Base-by-base conservation (phyloP, 176 grass and related monocot genomes). In the Typha latifolia region DNA sequence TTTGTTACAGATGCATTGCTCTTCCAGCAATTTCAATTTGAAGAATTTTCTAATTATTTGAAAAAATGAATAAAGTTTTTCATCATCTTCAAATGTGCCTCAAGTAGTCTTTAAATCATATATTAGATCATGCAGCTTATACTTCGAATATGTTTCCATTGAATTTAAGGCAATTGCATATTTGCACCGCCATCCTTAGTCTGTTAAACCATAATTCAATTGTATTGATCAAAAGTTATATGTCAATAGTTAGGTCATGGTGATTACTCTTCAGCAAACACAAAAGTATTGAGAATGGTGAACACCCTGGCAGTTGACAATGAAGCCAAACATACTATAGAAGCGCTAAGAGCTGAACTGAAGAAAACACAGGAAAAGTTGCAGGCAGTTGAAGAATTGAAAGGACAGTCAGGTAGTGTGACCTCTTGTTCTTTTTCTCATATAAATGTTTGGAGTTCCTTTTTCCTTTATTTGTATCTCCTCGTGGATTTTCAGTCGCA, bases 241-340 rank as follows among this genome's bases (percentile, higher is more conserved):
- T 53, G 53, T 76, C 32, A 55, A 84, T 74, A 97, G 93, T 71
- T 97, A 64, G 85, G 93, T 61, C 93, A 97, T 82, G 93, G 88
- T 66, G 93, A 97, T 86, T 97, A 97, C 63, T 89, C 83, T 73
- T 74, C 78, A 56, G 80, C 85, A 34, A 97, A 76, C 80, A 97
- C 93, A 72, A 97, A 97, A 84, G 88, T 97, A 67, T 71, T 97
- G 76, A 74, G 88, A 21, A 97, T 97, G 93, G 75, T 97, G 32
- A 97, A 97, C 82, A 97, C 93, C 72, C 74, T 97, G 65, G 88
- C 83, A 52, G 75, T 97, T 14, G 93, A 97, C 57, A 89, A 74
- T 82, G 93, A 97, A 86, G 74, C 93, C 68, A 97, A 97, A 67
- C 88, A 89, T 75, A 97, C 93, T 72, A 97, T 97, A 75, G 93